Conservation (phyloP, 2,329 filamentous ascomycete species). For the Aspergillus sp. region DNA sequence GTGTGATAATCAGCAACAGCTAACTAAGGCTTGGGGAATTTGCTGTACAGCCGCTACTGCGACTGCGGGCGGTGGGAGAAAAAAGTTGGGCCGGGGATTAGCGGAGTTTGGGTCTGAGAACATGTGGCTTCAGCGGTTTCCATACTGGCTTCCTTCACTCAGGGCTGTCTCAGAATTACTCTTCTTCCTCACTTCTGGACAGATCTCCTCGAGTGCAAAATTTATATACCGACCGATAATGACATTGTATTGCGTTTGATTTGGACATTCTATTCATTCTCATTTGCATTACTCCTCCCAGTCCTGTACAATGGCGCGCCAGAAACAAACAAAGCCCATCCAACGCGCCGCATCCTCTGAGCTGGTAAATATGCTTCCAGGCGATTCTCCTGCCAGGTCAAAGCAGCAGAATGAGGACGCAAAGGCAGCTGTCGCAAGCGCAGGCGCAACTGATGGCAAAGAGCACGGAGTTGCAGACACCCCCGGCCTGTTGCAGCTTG, state of each 20-base stretch:
- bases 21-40: not conserved
- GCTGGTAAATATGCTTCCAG: conserved; percentile 49
- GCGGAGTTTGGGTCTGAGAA: conserved; percentile 26
- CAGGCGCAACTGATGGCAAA: conserved; percentile 20
- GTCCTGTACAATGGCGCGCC: conserved; percentile 61
- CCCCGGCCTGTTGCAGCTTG: conserved; percentile 70
- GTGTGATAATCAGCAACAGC: not conserved
- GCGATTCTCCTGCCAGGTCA: conserved; percentile 27
- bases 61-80: not conserved
- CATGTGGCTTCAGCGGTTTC: conserved; percentile 34
- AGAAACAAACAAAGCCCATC: conserved; percentile 66
- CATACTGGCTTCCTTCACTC: not conserved
- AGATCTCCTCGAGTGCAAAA: not conserved
- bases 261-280: not conserved
- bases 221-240: conserved; percentile 3
- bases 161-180: not conserved
- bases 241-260: not conserved
- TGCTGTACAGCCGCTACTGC: not conserved
- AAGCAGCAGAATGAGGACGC: conserved; percentile 34
- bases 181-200: not conserved
- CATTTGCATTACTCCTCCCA: conserved; percentile 4
- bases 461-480: conserved; percentile 28
- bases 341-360: conserved; percentile 68
- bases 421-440: conserved; percentile 18
- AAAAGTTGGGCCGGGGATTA: conserved; percentile 13